phyloP scores from a whole-genome alignment of 345 rosid species.

The Moricandia arvensis region DNA sequence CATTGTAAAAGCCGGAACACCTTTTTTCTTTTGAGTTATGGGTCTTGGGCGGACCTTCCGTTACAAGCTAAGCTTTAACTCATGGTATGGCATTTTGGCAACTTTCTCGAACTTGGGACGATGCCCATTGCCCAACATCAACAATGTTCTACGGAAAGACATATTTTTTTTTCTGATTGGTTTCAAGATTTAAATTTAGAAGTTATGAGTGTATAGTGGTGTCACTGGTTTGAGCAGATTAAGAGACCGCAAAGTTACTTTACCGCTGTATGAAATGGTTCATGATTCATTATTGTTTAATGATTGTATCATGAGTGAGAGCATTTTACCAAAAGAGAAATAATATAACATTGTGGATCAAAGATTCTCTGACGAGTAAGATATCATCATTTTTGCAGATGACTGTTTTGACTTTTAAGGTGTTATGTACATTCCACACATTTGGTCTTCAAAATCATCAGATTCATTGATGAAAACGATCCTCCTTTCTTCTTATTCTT shows the following conservation, averaged over 20 bases:
- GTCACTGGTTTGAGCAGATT: neutral
- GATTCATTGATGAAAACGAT: constrained; percentile 21
- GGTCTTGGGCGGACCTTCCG: neutral
- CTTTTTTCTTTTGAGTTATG: neutral
- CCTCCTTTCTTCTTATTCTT: constrained; percentile 20
- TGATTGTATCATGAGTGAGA: neutral
- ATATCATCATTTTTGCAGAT: constrained; percentile 13
- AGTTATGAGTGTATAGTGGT: neutral
- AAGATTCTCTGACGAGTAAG: constrained; percentile 9
- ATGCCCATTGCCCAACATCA: neutral
- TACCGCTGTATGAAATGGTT: neutral
- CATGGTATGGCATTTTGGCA: neutral
- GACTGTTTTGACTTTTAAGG: constrained; percentile 14
- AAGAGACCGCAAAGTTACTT: neutral
- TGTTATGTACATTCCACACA: constrained; percentile 38
- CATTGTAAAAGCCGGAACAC: too few relatives aligned
- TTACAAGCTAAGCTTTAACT: neutral
- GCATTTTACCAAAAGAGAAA: constrained; percentile 1
- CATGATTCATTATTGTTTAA: neutral
- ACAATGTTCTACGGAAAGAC: neutral
- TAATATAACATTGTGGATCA: constrained; percentile 1
- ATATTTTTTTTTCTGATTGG: neutral
- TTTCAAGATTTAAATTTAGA: neutral
- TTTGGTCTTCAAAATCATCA: constrained; percentile 24
- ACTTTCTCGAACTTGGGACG: neutral